phyloP scores from a whole-genome alignment of 1,284 basidiomycete species.

The Trametes polyzona region DNA sequence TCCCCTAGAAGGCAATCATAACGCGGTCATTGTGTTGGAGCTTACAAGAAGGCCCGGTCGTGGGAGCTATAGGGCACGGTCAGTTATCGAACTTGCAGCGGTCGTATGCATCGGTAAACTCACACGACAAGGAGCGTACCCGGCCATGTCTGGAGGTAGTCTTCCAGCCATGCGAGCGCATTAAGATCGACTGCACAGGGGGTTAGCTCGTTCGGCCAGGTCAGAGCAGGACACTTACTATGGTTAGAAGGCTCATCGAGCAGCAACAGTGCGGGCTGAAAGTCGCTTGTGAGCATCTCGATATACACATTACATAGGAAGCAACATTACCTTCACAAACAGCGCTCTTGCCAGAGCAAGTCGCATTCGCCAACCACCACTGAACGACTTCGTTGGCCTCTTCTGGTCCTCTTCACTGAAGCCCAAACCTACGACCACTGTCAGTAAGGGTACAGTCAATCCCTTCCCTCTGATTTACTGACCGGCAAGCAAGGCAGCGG shows the following conservation, averaged over 20 bases:
- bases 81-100: no score
- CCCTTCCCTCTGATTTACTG: constrained; percentile 10
- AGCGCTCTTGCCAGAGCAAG: constrained; percentile 85
- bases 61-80: constrained; percentile 78
- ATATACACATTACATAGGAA: not conserved
- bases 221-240: constrained; percentile 47
- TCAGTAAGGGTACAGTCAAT: not conserved
- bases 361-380: constrained; percentile 96
- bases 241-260: constrained; percentile 99
- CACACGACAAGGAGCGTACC: constrained; percentile 95
- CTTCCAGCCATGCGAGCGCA: constrained; percentile 87
- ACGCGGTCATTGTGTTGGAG: constrained; percentile 1
- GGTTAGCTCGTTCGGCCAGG: not conserved
- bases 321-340: constrained; percentile 81
- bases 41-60: constrained; percentile 94
- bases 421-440: constrained; percentile 68
- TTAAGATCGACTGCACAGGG: constrained; percentile 69
- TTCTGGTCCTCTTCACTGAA: constrained; percentile 90
- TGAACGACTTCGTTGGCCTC: constrained; percentile 85
- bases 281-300: not conserved
- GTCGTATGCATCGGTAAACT: no score
- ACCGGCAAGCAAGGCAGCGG: constrained; percentile 90
- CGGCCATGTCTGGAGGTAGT: constrained; percentile 96
- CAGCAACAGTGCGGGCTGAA: constrained; percentile 76
- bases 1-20: not conserved